Evolutionary conservation across 495 filamentous ascomycete genomes (phyloP), one percentile per base, ranked within the genome.

Genomic region (Neurospora tetrasperma): DNA sequence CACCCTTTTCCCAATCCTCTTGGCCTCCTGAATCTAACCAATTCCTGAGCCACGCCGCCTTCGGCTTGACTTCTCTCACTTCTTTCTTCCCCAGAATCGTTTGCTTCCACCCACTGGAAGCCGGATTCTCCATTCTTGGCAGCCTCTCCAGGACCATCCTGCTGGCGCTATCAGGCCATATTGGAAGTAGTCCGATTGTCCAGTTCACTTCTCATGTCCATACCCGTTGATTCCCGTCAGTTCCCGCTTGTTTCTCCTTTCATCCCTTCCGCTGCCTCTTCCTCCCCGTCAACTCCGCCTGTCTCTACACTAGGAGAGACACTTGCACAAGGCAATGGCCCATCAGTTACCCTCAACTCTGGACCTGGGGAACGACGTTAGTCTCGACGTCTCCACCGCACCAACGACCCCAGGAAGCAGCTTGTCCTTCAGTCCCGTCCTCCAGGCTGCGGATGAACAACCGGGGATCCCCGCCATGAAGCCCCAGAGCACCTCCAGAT

Each of bases 401-500:
- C 87, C 85, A 5, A 89, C 86, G 5, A 88, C 85, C 3, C 86
- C 88, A n/a, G 84, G 85, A 70, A 84, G 82, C 38, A 87, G 84
- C 73, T 72, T 80, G 42, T 79, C 79, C 74, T 84, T 77, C 71
- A 86, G 80, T 78, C 86, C 81, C 42, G 79, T 80, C 54, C 80
- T 78, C 73, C 79, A 71, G 69, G 79, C 77, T 14, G 54, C 79
- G 23, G 78, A 80, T 77, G 42, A 74, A 71, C 68, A 75, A 74
- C 23, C 73, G 73, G 46, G 71, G 72, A 62, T 75, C 71, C 72
- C 70, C 71, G 42, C 76, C 42, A 68, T 69, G 46, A 73, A 72
- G 46, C 48, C 69, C 16, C 72, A 62, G 14, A 71, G 31, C 40
- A 74, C 75, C 73, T 74, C 69, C 46, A 73, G 69, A 48, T 76